Evolutionary conservation across 768 basidiomycete species (phyloP).

Genomic region (Leccinum subgranulosum): DNA sequence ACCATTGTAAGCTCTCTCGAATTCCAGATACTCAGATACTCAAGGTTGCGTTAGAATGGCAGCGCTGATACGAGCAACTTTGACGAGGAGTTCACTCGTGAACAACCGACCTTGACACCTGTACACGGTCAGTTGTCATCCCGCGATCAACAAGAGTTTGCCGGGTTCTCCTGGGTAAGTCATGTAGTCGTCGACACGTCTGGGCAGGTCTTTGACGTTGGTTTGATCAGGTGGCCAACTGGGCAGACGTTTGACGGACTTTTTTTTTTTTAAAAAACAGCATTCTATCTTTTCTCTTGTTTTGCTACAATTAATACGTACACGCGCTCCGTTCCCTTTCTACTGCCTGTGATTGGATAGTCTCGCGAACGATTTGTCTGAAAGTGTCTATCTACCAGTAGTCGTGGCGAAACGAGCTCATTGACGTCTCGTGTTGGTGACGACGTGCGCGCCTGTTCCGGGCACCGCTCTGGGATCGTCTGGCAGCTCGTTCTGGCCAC

Average conservation of each 20-base stretch:
- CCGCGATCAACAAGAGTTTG: conserved; percentile 92
- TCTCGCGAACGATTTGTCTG: conserved; percentile 23
- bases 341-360: conserved; percentile 39
- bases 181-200: neutral
- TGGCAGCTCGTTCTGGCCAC: conserved; percentile 38
- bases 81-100: conserved; percentile 94
- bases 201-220: neutral
- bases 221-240: conserved; percentile 37
- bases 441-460: conserved; percentile 70
- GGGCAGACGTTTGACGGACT: conserved; percentile 53
- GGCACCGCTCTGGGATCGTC: conserved; percentile 41
- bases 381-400: conserved; percentile 11
- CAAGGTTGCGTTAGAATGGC: conserved; percentile 52
- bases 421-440: conserved; percentile 34
- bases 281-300: conserved; percentile 29
- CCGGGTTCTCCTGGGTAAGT: conserved; percentile 91
- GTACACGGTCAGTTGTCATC: conserved; percentile 91
- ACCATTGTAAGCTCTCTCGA: conserved; percentile 66
- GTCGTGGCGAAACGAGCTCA: conserved; percentile 2
- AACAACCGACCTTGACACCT: conserved; percentile 96
- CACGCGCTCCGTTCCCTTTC: conserved; percentile 23
- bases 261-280: conserved; percentile 11
- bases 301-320: conserved; percentile 35
- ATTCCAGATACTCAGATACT: conserved; percentile 5
- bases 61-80: conserved; percentile 91